These are phyloP conservation scores for Scheffersomyces ergatensis DNA, from an alignment of 805 yeast species.

Conservation along the genomic window DNA sequence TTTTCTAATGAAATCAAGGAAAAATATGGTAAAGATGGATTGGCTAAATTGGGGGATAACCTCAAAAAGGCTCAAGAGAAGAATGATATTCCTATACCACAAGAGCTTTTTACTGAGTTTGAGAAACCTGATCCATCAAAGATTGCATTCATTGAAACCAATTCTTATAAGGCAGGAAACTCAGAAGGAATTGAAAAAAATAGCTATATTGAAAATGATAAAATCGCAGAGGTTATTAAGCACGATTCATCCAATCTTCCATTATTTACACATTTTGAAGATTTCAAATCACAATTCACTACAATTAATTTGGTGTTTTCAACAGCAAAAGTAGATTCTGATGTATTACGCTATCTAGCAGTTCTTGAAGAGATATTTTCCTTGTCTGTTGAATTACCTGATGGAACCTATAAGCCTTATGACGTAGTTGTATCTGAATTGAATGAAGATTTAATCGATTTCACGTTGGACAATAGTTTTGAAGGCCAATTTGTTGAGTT, in stretches of 20 bases:
- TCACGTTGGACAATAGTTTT: slow-evolving; percentile 54
- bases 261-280: slow-evolving; percentile 73
- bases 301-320: slow-evolving; percentile 62
- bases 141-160: slow-evolving; percentile 69
- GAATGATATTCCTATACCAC: slow-evolving; percentile 80
- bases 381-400: slow-evolving; percentile 63
- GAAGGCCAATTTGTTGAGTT: slow-evolving; percentile 65
- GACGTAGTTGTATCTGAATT: slow-evolving; percentile 75
- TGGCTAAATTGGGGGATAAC: slow-evolving; percentile 45
- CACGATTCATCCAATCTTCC: slow-evolving; percentile 49
- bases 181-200: slow-evolving; percentile 30
- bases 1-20: slow-evolving; percentile 48
- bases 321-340: slow-evolving; percentile 48
- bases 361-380: slow-evolving; percentile 65
- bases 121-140: slow-evolving; percentile 71
- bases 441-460: slow-evolving; percentile 70
- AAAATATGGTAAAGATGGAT: slow-evolving; percentile 59
- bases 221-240: slow-evolving; percentile 12
- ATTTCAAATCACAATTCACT: slow-evolving; percentile 75
- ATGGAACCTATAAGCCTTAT: slow-evolving; percentile 58
- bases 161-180: slow-evolving; percentile 58
- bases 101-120: slow-evolving; percentile 57
- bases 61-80: slow-evolving; percentile 61
- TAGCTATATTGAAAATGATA: slow-evolving; percentile 18
- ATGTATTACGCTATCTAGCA: slow-evolving; percentile 62